phyloP scores from a whole-genome alignment of 805 yeast genomes.

The Myxozyma neglecta region DNA sequence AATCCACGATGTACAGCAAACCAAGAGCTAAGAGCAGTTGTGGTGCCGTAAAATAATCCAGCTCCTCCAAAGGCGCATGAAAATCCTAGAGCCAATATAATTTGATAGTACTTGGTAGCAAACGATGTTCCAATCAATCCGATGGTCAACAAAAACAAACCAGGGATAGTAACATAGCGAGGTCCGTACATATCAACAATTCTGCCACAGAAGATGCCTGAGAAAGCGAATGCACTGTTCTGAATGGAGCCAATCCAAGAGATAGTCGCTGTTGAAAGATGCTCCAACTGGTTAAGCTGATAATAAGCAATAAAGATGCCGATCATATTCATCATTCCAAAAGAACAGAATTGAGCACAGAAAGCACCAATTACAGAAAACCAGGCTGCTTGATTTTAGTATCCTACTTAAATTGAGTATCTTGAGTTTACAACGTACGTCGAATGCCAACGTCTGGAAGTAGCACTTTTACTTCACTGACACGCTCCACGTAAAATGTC shows the following conservation, averaged over 20 bases:
- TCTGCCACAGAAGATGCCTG: constrained; percentile 27
- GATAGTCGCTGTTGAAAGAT: constrained; percentile 17
- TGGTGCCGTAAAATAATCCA: constrained; percentile 47
- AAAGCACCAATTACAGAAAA: constrained; percentile 56
- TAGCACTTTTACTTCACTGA: not conserved
- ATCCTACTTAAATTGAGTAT: not conserved
- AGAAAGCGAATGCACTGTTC: constrained; percentile 13
- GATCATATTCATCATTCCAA: constrained; percentile 49
- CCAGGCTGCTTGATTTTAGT: constrained; percentile 41
- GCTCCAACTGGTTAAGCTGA: constrained; percentile 22
- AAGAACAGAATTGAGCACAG: constrained; percentile 56
- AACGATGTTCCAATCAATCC: constrained; percentile 40
- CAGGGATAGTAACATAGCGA: constrained; percentile 33
- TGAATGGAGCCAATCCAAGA: constrained; percentile 31
- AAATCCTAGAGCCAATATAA: constrained; percentile 54
- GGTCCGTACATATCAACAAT: constrained; percentile 31
- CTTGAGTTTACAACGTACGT: constrained; percentile 1
- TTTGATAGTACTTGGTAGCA: constrained; percentile 50
- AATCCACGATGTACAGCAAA: constrained; percentile 47
- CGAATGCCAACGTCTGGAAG: constrained; percentile 18
- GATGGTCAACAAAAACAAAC: constrained; percentile 32
- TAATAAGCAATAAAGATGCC: constrained; percentile 28
- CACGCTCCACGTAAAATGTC: not conserved
- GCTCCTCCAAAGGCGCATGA: constrained; percentile 50
- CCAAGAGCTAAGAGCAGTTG: constrained; percentile 50